Percentiles rank a stretch among this genome's conserved stretches.
phyloP scores from a whole-genome alignment of 2,329 filamentous ascomycete genomes.

The Alternaria infectoria region DNA sequence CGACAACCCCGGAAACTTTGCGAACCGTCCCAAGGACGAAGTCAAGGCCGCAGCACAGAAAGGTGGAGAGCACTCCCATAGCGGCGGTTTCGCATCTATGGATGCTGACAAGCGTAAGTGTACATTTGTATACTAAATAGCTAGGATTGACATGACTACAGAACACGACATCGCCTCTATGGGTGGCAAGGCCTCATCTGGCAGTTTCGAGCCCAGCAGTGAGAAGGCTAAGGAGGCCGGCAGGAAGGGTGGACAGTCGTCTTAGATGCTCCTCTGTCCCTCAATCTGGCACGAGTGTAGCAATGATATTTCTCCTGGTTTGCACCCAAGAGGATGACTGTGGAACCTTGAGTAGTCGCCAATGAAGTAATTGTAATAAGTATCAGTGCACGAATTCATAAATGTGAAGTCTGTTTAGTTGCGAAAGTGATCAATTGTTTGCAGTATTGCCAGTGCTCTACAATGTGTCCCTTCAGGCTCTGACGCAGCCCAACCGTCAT shows the following conservation, averaged over 20 bases:
- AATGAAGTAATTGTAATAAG: background rate
- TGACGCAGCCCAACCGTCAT: constrained; percentile 1
- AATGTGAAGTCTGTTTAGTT: background rate
- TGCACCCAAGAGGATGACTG: background rate
- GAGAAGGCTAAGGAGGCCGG: constrained; percentile 62
- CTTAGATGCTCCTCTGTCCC: background rate
- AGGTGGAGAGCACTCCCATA: constrained; percentile 49
- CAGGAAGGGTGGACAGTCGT: constrained; percentile 56
- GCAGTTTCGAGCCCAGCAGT: constrained; percentile 62
- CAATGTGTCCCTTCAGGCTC: background rate
- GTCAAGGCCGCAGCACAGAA: constrained; percentile 54
- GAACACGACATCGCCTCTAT: constrained; percentile 63
- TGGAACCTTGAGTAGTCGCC: background rate
- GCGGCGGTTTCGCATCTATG: constrained; percentile 48
- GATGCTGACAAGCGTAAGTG: constrained; percentile 43
- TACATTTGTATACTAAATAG: background rate
- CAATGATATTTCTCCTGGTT: background rate
- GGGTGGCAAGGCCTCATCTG: constrained; percentile 61
- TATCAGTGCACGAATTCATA: background rate
- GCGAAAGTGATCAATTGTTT: constrained; percentile 2
- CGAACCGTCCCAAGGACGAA: constrained; percentile 57
- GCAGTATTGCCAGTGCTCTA: background rate
- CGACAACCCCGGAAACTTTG: constrained; percentile 58
- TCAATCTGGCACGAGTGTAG: background rate
- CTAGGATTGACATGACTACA: background rate